A percentile compares a stretch with the other conserved stretches of the same genome.
Evolutionary conservation across 2,329 filamentous ascomycete species (phyloP).

Genomic region (Aureobasidium zeae): DNA sequence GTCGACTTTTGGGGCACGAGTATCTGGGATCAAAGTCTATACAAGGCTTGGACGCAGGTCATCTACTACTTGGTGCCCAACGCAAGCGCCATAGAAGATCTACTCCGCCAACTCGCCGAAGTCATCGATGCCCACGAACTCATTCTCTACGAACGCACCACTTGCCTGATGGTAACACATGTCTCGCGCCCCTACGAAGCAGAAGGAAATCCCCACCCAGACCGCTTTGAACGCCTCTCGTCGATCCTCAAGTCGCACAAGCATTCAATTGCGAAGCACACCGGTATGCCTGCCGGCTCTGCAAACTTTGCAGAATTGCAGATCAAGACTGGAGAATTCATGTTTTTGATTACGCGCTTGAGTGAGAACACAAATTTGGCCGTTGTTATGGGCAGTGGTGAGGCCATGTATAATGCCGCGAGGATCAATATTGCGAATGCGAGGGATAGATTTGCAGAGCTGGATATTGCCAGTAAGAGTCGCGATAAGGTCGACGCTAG

Average conservation of each 20-base stretch:
- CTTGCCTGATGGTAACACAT: slow-evolving; percentile 90
- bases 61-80: slow-evolving; percentile 98
- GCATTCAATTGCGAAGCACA: slow-evolving; percentile 65
- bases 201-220: slow-evolving; percentile 69
- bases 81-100: slow-evolving; percentile 73
- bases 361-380: slow-evolving; percentile 97
- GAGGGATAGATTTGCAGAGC: slow-evolving; percentile 65
- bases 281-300: slow-evolving; percentile 67
- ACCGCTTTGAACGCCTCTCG: slow-evolving; percentile 87
- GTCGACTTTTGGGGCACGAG: slow-evolving; percentile 87
- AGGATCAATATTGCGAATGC: slow-evolving; percentile 85
- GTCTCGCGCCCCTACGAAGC: slow-evolving; percentile 69
- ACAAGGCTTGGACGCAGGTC: slow-evolving; percentile 96
- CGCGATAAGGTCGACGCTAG: slow-evolving; percentile 8
- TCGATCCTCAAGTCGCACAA: slow-evolving; percentile 99
- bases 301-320: slow-evolving; percentile 76
- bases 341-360: slow-evolving; percentile 88
- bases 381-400: slow-evolving; percentile 80
- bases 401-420: slow-evolving; percentile 83
- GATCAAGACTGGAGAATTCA: slow-evolving; percentile 72
- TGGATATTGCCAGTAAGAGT: slow-evolving; percentile 35
- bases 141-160: slow-evolving; percentile 88
- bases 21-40: slow-evolving; percentile 97
- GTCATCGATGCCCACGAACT: slow-evolving; percentile 90
- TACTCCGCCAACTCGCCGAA: slow-evolving; percentile 71